A percentile compares a stretch with the other conserved stretches of the same genome.
phyloP scores from a whole-genome alignment of 441 rosid species.

The Pelargonium fulgidum region DNA sequence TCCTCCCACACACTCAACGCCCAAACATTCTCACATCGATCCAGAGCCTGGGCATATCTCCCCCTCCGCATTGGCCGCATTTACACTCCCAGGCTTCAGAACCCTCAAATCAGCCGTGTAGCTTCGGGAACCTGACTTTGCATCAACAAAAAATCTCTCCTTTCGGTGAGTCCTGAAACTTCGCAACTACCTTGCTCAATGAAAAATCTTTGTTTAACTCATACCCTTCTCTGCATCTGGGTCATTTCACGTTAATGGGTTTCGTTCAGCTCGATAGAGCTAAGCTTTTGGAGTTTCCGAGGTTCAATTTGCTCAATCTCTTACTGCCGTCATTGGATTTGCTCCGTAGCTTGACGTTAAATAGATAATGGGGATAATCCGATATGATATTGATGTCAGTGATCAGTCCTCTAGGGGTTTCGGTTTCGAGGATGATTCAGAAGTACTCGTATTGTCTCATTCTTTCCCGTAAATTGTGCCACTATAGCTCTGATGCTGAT shows the following conservation, averaged over 20 bases:
- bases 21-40: too few species aligned
- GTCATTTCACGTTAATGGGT: conserved; percentile 34
- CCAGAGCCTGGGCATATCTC: background rate
- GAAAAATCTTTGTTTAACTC: background rate
- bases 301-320: conserved; percentile 11
- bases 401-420: conserved; percentile 48
- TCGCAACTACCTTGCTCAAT: background rate
- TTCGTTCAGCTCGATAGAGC: conserved; percentile 16
- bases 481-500: conserved; percentile 30
- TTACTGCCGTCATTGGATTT: conserved; percentile 25
- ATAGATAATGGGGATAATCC: conserved; percentile 33
- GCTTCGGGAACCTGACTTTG: background rate
- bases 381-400: conserved; percentile 20
- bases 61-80: background rate
- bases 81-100: background rate
- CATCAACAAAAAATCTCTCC: background rate
- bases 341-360: conserved; percentile 11
- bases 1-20: too few species aligned
- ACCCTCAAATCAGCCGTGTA: background rate
- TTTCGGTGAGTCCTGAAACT: conserved; percentile 16
- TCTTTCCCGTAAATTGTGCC: conserved; percentile 38
- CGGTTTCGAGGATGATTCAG: conserved; percentile 32
- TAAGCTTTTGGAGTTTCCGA: conserved; percentile 3
- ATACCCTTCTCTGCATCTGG: conserved; percentile 12
- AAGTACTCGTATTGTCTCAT: conserved; percentile 31